phyloP scores from a whole-genome alignment of 371 early-diverging fungal genomes.

The Lichtheimia corymbifera region DNA sequence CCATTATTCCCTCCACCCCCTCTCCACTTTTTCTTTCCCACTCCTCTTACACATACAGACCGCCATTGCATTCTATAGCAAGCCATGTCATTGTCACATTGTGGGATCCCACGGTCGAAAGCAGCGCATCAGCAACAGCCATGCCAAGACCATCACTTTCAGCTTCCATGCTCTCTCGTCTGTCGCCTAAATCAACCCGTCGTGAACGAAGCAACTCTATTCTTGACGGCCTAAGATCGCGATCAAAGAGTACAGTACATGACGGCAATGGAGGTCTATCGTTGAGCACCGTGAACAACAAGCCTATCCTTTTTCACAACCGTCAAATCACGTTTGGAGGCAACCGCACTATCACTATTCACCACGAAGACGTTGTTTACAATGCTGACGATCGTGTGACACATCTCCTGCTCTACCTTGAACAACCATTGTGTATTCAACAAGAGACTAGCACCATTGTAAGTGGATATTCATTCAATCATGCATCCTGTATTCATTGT shows the following conservation, averaged over 20 bases:
- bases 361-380: constrained; percentile 14
- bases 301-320: constrained; percentile 10
- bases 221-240: background rate
- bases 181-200: background rate
- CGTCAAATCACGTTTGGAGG: constrained; percentile 10
- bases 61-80: constrained; percentile 13
- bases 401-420: constrained; percentile 26
- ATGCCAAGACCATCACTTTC: constrained; percentile 11
- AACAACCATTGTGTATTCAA: constrained; percentile 1
- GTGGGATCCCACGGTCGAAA: background rate
- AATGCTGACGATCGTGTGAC: constrained; percentile 17
- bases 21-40: background rate
- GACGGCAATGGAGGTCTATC: background rate
- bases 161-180: constrained; percentile 4
- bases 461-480: background rate
- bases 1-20: background rate
- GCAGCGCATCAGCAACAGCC: background rate
- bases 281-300: constrained; percentile 8
- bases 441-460: too few relatives aligned
- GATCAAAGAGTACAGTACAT: background rate
- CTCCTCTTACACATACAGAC: background rate
- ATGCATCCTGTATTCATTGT: too few relatives aligned
- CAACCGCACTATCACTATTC: constrained; percentile 14
- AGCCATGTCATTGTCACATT: constrained; percentile 25
- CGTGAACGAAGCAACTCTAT: background rate